Evolutionary conservation across 352 stramenopile species (phyloP).

Genomic region (Pilasporangium apinafurcum): DNA sequence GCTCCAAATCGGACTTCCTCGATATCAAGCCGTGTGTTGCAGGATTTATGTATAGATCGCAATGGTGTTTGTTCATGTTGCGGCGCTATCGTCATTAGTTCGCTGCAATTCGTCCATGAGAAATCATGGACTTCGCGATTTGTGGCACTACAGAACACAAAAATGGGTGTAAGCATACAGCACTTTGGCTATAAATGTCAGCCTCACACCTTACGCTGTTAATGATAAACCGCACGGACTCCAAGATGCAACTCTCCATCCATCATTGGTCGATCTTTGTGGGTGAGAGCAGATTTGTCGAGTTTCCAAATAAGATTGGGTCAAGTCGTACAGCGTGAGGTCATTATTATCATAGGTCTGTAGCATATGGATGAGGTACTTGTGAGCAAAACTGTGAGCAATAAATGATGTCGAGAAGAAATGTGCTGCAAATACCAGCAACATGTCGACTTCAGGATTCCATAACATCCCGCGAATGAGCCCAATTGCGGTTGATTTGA

Average conservation of each 20-base stretch:
- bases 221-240: slow-evolving; percentile 33
- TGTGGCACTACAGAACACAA: neutral
- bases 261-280: slow-evolving; percentile 1
- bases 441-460: slow-evolving; percentile 18
- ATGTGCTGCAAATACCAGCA: slow-evolving; percentile 17
- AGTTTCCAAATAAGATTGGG: slow-evolving; percentile 2
- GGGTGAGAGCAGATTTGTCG: slow-evolving; percentile 9
- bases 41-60: neutral
- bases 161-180: neutral
- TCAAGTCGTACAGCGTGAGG: slow-evolving; percentile 17
- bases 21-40: slow-evolving; percentile 2
- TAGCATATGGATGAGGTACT: neutral
- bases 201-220: slow-evolving; percentile 22
- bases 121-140: slow-evolving; percentile 15
- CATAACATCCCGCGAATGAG: slow-evolving; percentile 23
- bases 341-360: slow-evolving; percentile 25
- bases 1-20: neutral
- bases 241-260: slow-evolving; percentile 28
- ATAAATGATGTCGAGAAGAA: neutral
- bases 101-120: slow-evolving; percentile 13
- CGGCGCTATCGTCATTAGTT: slow-evolving; percentile 4
- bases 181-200: neutral
- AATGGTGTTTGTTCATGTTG: slow-evolving; percentile 13
- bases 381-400: neutral
- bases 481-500: no score